These are phyloP conservation scores for Phlebopus sp. DNA, from an alignment of 1,284 basidiomycete species.

Conservation along the genomic window DNA sequence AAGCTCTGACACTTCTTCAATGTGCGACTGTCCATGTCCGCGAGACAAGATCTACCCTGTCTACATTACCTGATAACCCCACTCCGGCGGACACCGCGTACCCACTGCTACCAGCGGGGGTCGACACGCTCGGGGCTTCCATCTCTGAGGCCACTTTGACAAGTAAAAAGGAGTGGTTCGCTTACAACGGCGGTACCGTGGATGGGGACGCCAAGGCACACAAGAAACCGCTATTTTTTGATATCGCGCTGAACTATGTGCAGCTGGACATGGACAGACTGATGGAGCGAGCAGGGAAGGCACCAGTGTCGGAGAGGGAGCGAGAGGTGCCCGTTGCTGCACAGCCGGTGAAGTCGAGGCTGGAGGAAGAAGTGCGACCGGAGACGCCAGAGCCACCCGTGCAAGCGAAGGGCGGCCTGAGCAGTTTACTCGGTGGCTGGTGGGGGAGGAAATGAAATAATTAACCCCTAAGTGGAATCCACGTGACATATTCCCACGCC, in stretches of 20 bases:
- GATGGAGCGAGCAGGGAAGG: conserved; percentile 66
- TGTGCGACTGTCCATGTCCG: conserved; percentile 69
- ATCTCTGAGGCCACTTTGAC: conserved; percentile 49
- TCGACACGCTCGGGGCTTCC: conserved; percentile 51
- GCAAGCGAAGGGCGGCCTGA: conserved; percentile 37
- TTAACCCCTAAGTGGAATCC: not conserved
- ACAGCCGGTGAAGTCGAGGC: conserved; percentile 23
- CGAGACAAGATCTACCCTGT: conserved; percentile 55
- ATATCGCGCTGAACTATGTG: conserved; percentile 92
- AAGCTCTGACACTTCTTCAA: conserved; percentile 67
- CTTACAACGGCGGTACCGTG: conserved; percentile 63
- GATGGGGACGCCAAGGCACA: conserved; percentile 45
- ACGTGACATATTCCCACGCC: conserved; percentile 2
- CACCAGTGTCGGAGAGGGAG: conserved; percentile 20
- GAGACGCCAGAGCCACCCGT: conserved; percentile 40
- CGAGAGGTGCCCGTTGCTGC: conserved; percentile 18
- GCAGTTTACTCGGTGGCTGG: conserved; percentile 51
- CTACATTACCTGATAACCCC: conserved; percentile 40
- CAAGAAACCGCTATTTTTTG: conserved; percentile 88
- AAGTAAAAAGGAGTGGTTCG: conserved; percentile 79
- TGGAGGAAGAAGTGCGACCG: conserved; percentile 29
- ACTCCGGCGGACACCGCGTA: conserved; percentile 48
- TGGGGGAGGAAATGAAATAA: conserved; percentile 43
- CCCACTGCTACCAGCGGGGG: conserved; percentile 42
- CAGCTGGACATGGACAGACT: conserved; percentile 80